phyloP scores from a whole-genome alignment of 179 eudicot species.

The Spinacia oleracea region DNA sequence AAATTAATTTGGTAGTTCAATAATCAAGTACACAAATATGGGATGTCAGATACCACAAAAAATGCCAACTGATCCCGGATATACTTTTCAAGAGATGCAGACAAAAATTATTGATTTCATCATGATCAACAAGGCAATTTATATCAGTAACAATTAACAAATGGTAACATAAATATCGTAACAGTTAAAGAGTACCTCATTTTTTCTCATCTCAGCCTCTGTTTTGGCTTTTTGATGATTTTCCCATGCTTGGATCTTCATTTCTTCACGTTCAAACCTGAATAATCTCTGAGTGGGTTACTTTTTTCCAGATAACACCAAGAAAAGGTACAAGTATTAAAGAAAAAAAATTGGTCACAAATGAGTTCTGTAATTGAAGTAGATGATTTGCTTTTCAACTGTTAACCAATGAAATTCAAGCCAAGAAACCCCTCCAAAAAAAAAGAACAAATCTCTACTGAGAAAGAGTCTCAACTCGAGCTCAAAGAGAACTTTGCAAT shows the following conservation, averaged over 20 bases:
- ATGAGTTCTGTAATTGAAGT: background rate
- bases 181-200: constrained; percentile 43
- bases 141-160: background rate
- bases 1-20: background rate
- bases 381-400: background rate
- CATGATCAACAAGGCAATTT: background rate
- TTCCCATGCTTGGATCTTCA: constrained; percentile 82
- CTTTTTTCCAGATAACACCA: background rate
- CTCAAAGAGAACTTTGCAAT: too few species aligned
- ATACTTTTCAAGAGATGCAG: background rate
- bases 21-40: background rate
- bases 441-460: background rate
- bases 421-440: background rate
- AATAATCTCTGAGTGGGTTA: background rate
- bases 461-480: background rate
- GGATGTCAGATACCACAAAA: background rate
- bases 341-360: background rate
- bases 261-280: constrained; percentile 80
- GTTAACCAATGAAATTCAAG: background rate
- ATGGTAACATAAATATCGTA: background rate
- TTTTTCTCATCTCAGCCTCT: constrained; percentile 72
- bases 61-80: background rate
- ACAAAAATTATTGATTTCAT: background rate
- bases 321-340: background rate
- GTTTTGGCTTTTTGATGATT: constrained; percentile 71